Percentiles rank a stretch among this genome's conserved stretches.
Evolutionary conservation across 345 rosid genomes (phyloP).

Genomic region (Populus davidiana): DNA sequence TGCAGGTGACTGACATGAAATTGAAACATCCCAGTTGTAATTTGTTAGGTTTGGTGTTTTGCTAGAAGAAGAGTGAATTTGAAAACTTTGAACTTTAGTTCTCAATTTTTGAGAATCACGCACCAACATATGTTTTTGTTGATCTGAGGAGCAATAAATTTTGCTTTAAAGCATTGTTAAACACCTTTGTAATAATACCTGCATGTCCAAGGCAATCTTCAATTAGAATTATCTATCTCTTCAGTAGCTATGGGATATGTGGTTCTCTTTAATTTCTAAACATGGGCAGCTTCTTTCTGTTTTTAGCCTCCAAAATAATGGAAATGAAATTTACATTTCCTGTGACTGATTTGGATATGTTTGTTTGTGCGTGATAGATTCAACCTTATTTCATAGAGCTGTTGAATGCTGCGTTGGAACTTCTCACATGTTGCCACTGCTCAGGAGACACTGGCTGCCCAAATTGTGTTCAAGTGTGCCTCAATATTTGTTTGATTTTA

Average conservation of each 20-base stretch:
- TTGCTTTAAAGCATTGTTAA: not conserved
- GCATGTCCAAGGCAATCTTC: too few species aligned
- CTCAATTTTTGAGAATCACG: not conserved
- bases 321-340: not conserved
- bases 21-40: not conserved
- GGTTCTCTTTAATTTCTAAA: not conserved
- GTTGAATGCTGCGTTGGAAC: conserved; percentile 63
- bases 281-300: not conserved
- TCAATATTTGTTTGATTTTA: not conserved
- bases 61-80: not conserved
- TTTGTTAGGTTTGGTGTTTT: not conserved
- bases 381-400: conserved; percentile 73
- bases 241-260: not conserved
- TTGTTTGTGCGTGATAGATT: conserved; percentile 40
- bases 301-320: not conserved
- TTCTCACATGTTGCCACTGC: conserved; percentile 65
- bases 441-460: conserved; percentile 68
- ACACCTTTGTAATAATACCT: too few species aligned
- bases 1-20: conserved; percentile 47
- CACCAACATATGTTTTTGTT: not conserved
- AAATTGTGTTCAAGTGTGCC: conserved; percentile 66
- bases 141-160: not conserved
- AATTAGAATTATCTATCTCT: not conserved
- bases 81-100: not conserved
- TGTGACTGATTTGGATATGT: conserved; percentile 9